phyloP scores from a whole-genome alignment of 495 filamentous ascomycete species.

The Penicillium lagena region DNA sequence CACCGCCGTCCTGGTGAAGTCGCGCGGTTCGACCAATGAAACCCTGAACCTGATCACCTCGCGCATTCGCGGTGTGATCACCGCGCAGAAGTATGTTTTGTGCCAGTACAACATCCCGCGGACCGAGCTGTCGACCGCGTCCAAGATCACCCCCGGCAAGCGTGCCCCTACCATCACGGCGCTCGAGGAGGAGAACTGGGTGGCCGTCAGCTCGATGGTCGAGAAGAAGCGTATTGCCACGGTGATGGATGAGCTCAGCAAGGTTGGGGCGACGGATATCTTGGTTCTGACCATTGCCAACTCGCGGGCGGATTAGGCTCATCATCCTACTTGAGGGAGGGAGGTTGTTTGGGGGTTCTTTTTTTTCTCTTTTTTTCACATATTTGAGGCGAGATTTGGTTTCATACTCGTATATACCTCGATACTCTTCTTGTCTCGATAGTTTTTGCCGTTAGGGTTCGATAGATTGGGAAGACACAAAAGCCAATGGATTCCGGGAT shows the following conservation, averaged over 20 bases:
- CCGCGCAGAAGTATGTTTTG: conserved; percentile 88
- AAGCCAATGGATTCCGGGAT: too few relatives aligned
- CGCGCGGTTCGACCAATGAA: conserved; percentile 72
- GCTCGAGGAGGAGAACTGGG: conserved; percentile 85
- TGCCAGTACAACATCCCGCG: conserved; percentile 94
- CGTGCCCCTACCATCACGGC: conserved; percentile 85
- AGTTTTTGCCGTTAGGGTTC: too few relatives aligned
- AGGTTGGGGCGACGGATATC: conserved; percentile 80
- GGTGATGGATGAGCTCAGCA: conserved; percentile 84
- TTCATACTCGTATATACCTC: not conserved
- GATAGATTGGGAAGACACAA: too few relatives aligned
- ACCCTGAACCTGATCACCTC: conserved; percentile 76
- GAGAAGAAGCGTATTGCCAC: conserved; percentile 81
- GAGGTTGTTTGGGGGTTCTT: not conserved
- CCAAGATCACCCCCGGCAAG: conserved; percentile 84
- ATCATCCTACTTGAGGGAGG: not conserved
- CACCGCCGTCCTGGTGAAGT: conserved; percentile 86
- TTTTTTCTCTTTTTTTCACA: not conserved
- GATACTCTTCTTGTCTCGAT: too few relatives aligned
- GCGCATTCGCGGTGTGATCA: conserved; percentile 87
- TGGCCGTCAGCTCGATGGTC: conserved; percentile 90
- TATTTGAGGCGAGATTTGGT: not conserved
- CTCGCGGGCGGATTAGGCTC: conserved; percentile 52
- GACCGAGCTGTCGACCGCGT: conserved; percentile 55
- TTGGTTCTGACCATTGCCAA: conserved; percentile 84